Base-by-base conservation (phyloP, 169 alveolate species). In the Pseudocohnilembus persalinus region DNA sequence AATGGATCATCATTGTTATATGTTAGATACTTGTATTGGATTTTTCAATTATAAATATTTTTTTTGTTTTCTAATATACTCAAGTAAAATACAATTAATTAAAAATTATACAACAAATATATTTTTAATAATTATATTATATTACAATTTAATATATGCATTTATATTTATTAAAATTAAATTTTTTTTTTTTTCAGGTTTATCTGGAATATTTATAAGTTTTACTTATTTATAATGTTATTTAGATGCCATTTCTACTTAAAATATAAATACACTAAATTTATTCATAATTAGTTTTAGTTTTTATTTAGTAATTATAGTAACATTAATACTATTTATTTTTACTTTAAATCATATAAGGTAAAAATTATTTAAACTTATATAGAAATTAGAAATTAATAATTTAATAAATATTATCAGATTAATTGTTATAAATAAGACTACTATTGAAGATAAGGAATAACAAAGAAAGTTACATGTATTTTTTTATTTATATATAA, bases 371-470 rank as follows among this genome's bases (percentile, higher is more conserved):
- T 49, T 78, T 24, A 0, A 78, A 78, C 16, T 16, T 16, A 34
- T 15, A 30, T 75, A 29, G 6, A 26, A 78, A 34, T 32, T 1
- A 34, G 32, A n/a, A 77, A 1, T 34, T 15, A 0, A 34, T 16
- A 15, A 63, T 78, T 63, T 28, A 49, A n/a, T 49, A n/a, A n/a
- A 28, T 34, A 49, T 49, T 49, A 0, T 32, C 11, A 79, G 92
- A 83, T 76, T 92, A 6, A 82, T 90, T 29, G 25, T 63, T 26
- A 81, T 75, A 0, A 80, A 83, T 73, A 88, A 82, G 68, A 90
- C 94, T 0, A 92, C 96, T 0, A 88, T 92, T 30, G 96, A 92
- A 65, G 90, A 49, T 74, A 88, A 94, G 73, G 96, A 92, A 76
- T 90, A 92, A n/a, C n/a, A 83, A 89, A 81, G 75, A 26, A 32